These are phyloP conservation scores for Ogataea neopini DNA, from an alignment of 805 yeast genomes.

Conservation along the genomic window DNA sequence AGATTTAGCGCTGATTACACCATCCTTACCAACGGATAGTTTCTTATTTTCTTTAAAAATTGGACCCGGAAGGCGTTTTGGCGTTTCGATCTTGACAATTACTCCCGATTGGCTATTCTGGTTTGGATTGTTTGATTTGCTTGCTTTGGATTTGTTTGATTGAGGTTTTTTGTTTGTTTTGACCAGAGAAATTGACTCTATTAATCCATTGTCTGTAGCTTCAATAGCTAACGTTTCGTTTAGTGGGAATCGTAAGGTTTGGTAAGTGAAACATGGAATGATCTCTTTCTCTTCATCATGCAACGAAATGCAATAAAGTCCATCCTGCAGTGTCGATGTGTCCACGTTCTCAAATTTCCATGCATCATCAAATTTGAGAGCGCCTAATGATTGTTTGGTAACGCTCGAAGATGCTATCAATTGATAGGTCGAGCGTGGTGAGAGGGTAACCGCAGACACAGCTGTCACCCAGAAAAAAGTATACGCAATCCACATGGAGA, in stretches of 20 bases:
- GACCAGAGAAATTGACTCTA: slow-evolving; percentile 21
- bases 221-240: slow-evolving; percentile 20
- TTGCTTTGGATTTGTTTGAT: too few relatives aligned
- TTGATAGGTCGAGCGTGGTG: slow-evolving; percentile 4
- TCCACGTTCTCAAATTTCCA: slow-evolving; percentile 10
- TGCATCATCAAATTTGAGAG: slow-evolving; percentile 7
- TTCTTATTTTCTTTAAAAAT: slow-evolving; percentile 9
- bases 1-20: slow-evolving; percentile 10
- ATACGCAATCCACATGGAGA: background rate
- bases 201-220: background rate
- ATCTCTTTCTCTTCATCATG: slow-evolving; percentile 2
- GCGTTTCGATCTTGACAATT: slow-evolving; percentile 9
- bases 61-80: slow-evolving; percentile 16
- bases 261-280: slow-evolving; percentile 27
- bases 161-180: too few relatives aligned
- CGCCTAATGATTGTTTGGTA: slow-evolving; percentile 10
- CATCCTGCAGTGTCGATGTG: slow-evolving; percentile 2
- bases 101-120: background rate
- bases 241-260: slow-evolving; percentile 20
- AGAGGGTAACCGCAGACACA: background rate
- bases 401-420: slow-evolving; percentile 9
- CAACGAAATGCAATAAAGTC: slow-evolving; percentile 23
- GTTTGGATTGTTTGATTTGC: background rate
- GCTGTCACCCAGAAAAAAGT: background rate
- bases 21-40: slow-evolving; percentile 13